These are phyloP conservation scores for Neurospora sp. DNA, from an alignment of 495 filamentous ascomycete genomes.

Conservation along the genomic window DNA sequence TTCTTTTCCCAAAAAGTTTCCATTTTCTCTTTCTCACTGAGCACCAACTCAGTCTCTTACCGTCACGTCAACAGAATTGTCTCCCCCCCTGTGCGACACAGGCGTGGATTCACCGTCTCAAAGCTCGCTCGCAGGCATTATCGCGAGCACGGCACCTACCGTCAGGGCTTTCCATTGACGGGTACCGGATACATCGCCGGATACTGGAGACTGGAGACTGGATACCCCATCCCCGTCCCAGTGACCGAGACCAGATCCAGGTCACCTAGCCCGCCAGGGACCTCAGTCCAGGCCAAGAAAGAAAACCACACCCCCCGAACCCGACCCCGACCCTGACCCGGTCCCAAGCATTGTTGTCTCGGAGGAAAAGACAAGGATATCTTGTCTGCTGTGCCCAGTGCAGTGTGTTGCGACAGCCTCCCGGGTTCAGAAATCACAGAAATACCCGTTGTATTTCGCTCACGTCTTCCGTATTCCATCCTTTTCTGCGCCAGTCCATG, in stretches of 20 bases:
- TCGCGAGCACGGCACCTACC: background rate
- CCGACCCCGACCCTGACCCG: background rate
- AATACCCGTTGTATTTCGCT: background rate
- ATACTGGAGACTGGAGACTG: background rate
- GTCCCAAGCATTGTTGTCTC: background rate
- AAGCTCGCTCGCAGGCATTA: background rate
- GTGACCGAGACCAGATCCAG: background rate
- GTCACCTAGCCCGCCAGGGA: background rate
- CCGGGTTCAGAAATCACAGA: background rate
- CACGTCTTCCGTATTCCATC: background rate
- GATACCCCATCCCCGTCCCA: background rate
- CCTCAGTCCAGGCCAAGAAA: background rate
- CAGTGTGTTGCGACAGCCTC: background rate
- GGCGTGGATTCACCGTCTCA: background rate
- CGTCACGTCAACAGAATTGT: background rate
- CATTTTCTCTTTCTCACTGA: background rate
- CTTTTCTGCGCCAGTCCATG: background rate
- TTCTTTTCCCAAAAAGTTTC: background rate
- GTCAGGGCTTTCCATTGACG: background rate
- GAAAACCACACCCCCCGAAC: background rate
- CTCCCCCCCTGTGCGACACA: background rate
- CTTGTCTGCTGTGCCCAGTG: background rate
- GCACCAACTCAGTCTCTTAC: background rate
- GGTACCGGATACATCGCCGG: background rate
- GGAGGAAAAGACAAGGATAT: background rate